Evolutionary conservation across 192 early-diverging fungal genomes (phyloP), one percentile per base, ranked within the genome.

Genomic region (Gorgonomyces haynaldii): DNA sequence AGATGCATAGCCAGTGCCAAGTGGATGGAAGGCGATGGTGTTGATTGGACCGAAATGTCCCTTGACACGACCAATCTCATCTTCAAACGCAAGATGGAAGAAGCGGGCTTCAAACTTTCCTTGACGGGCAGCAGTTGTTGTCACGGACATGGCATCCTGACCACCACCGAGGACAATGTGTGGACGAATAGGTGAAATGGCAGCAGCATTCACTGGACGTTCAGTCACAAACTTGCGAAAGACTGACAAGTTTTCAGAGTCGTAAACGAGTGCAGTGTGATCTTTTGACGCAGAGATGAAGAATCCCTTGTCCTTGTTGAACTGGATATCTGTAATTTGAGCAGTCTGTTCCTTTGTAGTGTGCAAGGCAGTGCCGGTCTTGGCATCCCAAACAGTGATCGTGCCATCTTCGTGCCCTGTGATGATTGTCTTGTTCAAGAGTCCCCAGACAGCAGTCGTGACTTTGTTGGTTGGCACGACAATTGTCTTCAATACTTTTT

Each of bases 31-130:
- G 3, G 96, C 91, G 43, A 99, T 74, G 12, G 93, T 99, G 70
- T 99, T 99, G 68, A 99, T 96, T 30, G 96, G 96, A 56, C 96
- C 96, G 65, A 99, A 99, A 58, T 99, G 96, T 20, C 96, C 96
- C 74, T 86, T 89, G 30, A 91, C 86, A 55, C 91, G 82, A 42
- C 91, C 91, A 39, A 96, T 86, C 66, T 99, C 93, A 58, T 94
- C 89, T 56, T 94, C 86, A 47, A 96, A 83, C 49, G 92, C 79
- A 57, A 85, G 83, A 73, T 99, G 96, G 81, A 83, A 99, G 81
- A 99, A 96, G 38, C 70, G 58, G 24, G 78, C 82, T 68, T 99
- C 96, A 66, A 99, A 99, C 69, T 96, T 93, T 59, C 92, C 94
- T 62, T 84, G 81, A 59, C 85, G 77, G 45, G 79, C 77, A 28